These are phyloP conservation scores for Ceratorhiza oryzae-sativae DNA, from an alignment of 1,284 basidiomycete species.

Conservation along the genomic window DNA sequence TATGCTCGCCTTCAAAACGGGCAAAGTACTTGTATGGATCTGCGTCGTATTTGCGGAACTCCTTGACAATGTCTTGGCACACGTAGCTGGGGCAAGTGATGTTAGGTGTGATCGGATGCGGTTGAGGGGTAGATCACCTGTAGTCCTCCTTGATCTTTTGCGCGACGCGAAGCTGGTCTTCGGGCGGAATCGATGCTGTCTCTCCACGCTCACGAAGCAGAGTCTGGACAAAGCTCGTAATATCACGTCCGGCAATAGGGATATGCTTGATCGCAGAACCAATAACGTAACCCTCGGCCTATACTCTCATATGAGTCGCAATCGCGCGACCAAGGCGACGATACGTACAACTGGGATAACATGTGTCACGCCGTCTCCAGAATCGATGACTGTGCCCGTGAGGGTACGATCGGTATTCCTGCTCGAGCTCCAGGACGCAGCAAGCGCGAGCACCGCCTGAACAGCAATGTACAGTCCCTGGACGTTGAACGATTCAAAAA, in stretches of 20 bases:
- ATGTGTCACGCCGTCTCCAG: conserved; percentile 98
- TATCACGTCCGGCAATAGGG: conserved; percentile 97
- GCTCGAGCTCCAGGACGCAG: conserved; percentile 96
- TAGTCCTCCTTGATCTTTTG: conserved; percentile 98
- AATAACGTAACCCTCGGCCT: conserved; percentile 97
- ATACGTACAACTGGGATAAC: conserved; percentile 83
- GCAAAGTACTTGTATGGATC: conserved; percentile 98
- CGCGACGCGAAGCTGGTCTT: conserved; percentile 92
- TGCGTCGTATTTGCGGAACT: conserved; percentile 97
- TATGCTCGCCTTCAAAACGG: conserved; percentile 91
- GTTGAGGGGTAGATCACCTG: neutral
- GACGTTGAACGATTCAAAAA: conserved; percentile 99
- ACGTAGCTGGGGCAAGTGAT: conserved; percentile 74
- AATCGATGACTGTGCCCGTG: conserved; percentile 98
- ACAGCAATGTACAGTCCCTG: conserved; percentile 98
- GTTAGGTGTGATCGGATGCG: neutral
- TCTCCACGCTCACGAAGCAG: conserved; percentile 96
- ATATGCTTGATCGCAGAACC: conserved; percentile 99
- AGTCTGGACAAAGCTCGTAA: conserved; percentile 96
- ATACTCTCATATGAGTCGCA: neutral
- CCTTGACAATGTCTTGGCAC: conserved; percentile 98
- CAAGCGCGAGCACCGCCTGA: conserved; percentile 98
- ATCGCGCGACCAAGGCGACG: neutral
- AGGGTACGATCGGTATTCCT: conserved; percentile 92
- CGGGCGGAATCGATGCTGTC: conserved; percentile 88